Conservation (phyloP, 202 grass and related monocot species). For the Zoysia matrella region DNA sequence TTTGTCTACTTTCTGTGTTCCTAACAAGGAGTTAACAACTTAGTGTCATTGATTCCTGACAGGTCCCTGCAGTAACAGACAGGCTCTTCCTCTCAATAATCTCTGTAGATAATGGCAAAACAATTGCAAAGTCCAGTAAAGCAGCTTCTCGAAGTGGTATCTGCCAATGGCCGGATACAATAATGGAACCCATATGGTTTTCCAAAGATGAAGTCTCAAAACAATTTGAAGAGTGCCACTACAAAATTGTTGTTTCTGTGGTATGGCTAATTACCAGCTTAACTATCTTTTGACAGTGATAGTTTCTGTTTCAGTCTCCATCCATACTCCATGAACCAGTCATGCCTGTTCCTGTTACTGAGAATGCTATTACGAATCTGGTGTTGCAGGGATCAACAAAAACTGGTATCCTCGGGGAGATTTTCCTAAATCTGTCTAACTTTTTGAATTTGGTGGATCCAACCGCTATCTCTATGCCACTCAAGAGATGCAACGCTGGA, state of each 20-base stretch:
- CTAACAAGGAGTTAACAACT: neutral
- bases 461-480: slow-evolving; percentile 67
- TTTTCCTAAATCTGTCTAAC: slow-evolving; percentile 78
- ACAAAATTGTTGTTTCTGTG: slow-evolving; percentile 94
- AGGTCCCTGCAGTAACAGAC: slow-evolving; percentile 91
- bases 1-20: neutral
- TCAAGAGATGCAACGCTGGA: slow-evolving; percentile 79
- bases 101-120: slow-evolving; percentile 71
- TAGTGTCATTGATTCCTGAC: neutral
- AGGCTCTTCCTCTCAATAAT: slow-evolving; percentile 84
- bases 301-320: slow-evolving; percentile 25
- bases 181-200: slow-evolving; percentile 81
- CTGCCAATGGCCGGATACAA: slow-evolving; percentile 83
- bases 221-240: slow-evolving; percentile 78
- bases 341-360: slow-evolving; percentile 12
- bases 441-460: slow-evolving; percentile 77
- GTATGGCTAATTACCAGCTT: slow-evolving; percentile 46
- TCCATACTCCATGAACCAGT: neutral
- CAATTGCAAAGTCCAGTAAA: slow-evolving; percentile 83
- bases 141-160: slow-evolving; percentile 67
- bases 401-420: slow-evolving; percentile 82
- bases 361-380: neutral
- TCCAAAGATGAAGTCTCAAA: slow-evolving; percentile 71
- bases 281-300: neutral
- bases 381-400: slow-evolving; percentile 79